Percentiles rank a stretch among this genome's conserved stretches.
phyloP scores from a whole-genome alignment of 2,329 filamentous ascomycete species.

The Ophiosphaerella herpotricha region DNA sequence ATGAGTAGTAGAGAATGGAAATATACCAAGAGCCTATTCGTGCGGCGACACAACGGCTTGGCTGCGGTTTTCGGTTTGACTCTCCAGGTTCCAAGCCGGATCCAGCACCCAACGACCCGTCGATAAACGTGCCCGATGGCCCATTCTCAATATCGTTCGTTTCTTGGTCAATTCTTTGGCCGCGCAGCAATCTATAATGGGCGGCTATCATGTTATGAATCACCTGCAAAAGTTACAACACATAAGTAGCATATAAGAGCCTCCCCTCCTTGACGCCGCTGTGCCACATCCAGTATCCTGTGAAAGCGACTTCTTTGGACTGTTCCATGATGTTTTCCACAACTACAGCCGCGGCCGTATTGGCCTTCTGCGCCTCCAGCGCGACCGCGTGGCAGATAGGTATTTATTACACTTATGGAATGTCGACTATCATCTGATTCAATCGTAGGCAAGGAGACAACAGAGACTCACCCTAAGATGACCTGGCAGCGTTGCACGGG shows the following conservation, averaged over 20 bases:
- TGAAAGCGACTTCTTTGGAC: background rate
- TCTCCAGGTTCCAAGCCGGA: conserved; percentile 19
- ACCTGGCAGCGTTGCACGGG: conserved; percentile 42
- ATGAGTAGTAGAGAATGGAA: conserved; percentile 2
- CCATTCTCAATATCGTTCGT: conserved; percentile 10
- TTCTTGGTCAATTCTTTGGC: conserved; percentile 10
- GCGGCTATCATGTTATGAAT: background rate
- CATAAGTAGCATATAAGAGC: conserved; percentile 11
- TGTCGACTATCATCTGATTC: too few species aligned
- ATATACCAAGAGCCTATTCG: conserved; percentile 8
- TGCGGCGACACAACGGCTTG: conserved; percentile 9
- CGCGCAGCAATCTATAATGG: conserved; percentile 17
- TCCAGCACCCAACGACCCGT: conserved; percentile 20
- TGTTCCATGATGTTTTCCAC: conserved; percentile 25
- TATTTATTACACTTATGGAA: conserved; percentile 9
- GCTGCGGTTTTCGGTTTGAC: conserved; percentile 2
- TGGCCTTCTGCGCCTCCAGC: conserved; percentile 30
- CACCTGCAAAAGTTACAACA: background rate
- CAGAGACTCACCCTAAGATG: conserved; percentile 46
- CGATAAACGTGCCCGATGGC: conserved; percentile 18
- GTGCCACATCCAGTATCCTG: conserved; percentile 1
- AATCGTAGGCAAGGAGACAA: conserved; percentile 15
- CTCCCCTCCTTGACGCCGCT: conserved; percentile 4
- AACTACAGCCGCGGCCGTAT: conserved; percentile 21
- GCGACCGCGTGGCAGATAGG: conserved; percentile 43